Evolutionary conservation across 1,139 yeast genomes (phyloP).

Genomic region (Taphrina confusa): DNA sequence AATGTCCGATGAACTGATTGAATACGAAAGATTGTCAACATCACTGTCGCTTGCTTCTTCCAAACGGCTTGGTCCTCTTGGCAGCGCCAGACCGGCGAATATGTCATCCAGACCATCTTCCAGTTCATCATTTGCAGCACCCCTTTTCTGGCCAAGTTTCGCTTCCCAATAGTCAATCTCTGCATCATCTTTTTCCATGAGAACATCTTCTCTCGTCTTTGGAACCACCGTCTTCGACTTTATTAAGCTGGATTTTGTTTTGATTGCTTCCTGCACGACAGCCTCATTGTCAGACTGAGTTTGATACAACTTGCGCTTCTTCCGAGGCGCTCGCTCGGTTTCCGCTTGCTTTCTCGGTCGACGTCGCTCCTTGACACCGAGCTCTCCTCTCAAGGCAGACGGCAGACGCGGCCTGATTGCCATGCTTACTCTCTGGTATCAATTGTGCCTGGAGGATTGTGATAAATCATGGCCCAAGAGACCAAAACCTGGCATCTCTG

Average conservation of each 20-base stretch:
- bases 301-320: constrained; percentile 10
- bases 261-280: neutral
- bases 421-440: neutral
- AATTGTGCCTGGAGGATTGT: neutral
- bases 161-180: constrained; percentile 35
- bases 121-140: constrained; percentile 13
- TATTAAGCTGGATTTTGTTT: neutral
- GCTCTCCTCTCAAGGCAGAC: constrained; percentile 15
- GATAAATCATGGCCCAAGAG: neutral
- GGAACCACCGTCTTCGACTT: constrained; percentile 12
- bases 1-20: neutral
- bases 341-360: neutral
- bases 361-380: constrained; percentile 14
- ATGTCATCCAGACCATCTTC: constrained; percentile 28
- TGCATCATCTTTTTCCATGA: constrained; percentile 32
- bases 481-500: too few species aligned
- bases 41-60: constrained; percentile 18
- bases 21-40: neutral
- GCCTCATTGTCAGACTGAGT: constrained; percentile 4
- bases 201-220: constrained; percentile 4
- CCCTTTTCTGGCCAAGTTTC: constrained; percentile 1
- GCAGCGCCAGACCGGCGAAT: constrained; percentile 24
- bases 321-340: constrained; percentile 8
- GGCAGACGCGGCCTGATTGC: constrained; percentile 21
- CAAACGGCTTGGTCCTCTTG: constrained; percentile 20